Evolutionary conservation across 495 filamentous ascomycete species (phyloP).

Genomic region (Aspergillus leporis): DNA sequence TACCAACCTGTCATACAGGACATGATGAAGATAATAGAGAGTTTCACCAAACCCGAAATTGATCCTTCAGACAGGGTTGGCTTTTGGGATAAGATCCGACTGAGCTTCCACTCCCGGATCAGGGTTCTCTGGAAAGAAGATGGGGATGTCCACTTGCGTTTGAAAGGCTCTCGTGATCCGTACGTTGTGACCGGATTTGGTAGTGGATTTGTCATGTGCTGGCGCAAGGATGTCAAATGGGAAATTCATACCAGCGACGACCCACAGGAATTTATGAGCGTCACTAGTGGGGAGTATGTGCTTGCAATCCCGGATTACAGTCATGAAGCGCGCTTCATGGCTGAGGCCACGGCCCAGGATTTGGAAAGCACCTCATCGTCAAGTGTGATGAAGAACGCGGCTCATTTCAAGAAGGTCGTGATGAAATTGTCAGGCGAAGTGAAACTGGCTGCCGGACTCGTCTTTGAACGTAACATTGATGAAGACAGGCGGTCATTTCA

Average conservation of each 20-base stretch:
- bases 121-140: conserved; percentile 89
- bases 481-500: conserved; percentile 71
- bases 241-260: conserved; percentile 78
- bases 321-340: conserved; percentile 73
- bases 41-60: conserved; percentile 91
- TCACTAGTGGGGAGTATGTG: conserved; percentile 91
- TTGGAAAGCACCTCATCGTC: conserved; percentile 63
- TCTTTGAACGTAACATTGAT: conserved; percentile 81
- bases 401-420: conserved; percentile 91
- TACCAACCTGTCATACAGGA: conserved; percentile 99
- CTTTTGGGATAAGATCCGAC: conserved; percentile 98
- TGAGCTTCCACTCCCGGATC: conserved; percentile 92
- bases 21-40: conserved; percentile 99
- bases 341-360: conserved; percentile 55
- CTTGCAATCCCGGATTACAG: conserved; percentile 93
- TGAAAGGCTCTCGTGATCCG: conserved; percentile 91
- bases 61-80: conserved; percentile 92
- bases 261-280: conserved; percentile 89
- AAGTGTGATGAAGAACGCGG: conserved; percentile 67
- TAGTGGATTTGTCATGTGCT: conserved; percentile 95
- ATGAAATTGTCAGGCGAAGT: conserved; percentile 98
- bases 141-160: conserved; percentile 89
- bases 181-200: conserved; percentile 92
- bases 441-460: conserved; percentile 82
- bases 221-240: conserved; percentile 89